These are phyloP conservation scores for Sordariomycetes sp. DNA, from an alignment of 2,329 filamentous ascomycete species.

Conservation along the genomic window DNA sequence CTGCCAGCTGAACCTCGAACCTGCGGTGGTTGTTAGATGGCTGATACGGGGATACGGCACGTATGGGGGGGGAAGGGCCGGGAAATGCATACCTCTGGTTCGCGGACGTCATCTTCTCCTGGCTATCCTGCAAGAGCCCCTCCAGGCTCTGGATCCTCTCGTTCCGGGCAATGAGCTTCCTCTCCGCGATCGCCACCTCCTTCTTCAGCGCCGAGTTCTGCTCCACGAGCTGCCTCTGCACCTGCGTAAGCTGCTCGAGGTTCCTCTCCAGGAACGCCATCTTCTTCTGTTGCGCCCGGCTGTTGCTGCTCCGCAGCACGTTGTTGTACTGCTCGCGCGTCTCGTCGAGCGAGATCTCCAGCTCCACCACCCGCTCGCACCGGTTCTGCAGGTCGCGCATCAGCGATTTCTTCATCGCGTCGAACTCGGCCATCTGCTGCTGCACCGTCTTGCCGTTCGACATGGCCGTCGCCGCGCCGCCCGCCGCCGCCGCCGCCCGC, in stretches of 20 bases:
- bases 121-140: slow-evolving; percentile 84
- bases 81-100: slow-evolving; percentile 78
- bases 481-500: slow-evolving; percentile 51
- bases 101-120: slow-evolving; percentile 94
- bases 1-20: slow-evolving; percentile 93
- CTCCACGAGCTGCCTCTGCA: slow-evolving; percentile 94
- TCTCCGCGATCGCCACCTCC: slow-evolving; percentile 95
- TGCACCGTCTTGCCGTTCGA: slow-evolving; percentile 84
- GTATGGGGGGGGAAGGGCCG: background rate
- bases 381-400: slow-evolving; percentile 98
- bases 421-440: slow-evolving; percentile 97
- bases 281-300: slow-evolving; percentile 98
- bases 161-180: slow-evolving; percentile 91
- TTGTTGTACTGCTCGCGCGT: slow-evolving; percentile 99
- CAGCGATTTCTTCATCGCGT: slow-evolving; percentile 98
- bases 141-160: slow-evolving; percentile 95
- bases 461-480: slow-evolving; percentile 41
- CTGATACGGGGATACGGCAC: background rate
- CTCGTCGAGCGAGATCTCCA: slow-evolving; percentile 95
- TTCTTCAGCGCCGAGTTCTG: slow-evolving; percentile 97
- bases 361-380: slow-evolving; percentile 93
- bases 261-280: slow-evolving; percentile 99
- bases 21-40: slow-evolving; percentile 36
- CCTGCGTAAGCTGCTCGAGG: slow-evolving; percentile 92
- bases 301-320: slow-evolving; percentile 91